Base-by-base conservation (phyloP, 1,284 basidiomycete species). In the Cronartium quercuum region DNA sequence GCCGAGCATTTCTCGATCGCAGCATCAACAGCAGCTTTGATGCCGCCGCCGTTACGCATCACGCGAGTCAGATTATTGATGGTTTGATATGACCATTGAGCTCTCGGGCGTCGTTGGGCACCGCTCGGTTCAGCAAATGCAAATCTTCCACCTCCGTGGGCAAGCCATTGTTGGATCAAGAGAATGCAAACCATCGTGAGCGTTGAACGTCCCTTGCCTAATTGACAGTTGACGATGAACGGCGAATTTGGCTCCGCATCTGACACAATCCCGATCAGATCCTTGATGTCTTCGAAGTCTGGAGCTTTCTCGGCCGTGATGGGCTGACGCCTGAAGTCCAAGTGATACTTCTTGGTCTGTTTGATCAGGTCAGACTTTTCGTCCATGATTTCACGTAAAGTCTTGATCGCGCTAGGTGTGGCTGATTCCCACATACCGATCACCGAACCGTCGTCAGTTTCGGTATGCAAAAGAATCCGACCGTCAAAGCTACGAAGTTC, bases 391-490 rank as follows among this genome's bases (percentile, higher is more conserved):
- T 96, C 92, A 79, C 92, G 90, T 51, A 98, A 85, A 0, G 93
- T 92, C 47, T 88, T 87, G 10, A 98, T 90, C 34, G 76, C 68
- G 6, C 86, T 83, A n/a, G 86, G 82, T 63, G 87, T 85, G 1
- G 91, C 91, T 78, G 93, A 91, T 82, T 98, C 95, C 96, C 96
- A 99, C 1, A 97, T 85, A 0, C 96, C 95, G 7, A 95, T 88
- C 12, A 99, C 91, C 3, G 90, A 87, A 1, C 96, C 94, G 78
- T 94, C 91, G 0, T 87, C 82, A 0, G 89, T 89, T 83, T 99
- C 96, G 0, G 91, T 90, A 79, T 98, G 96, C 35, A 99, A 85
- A 3, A 99, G 84, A 0, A 97, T 83, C 68, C 91, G 90, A 58
- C 93, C 92, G 44, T 91, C 92, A 78, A 96, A 95, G 10, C 87